Conservation (phyloP, 331 rosid genomes). For the Erythrophleum ivorense region DNA sequence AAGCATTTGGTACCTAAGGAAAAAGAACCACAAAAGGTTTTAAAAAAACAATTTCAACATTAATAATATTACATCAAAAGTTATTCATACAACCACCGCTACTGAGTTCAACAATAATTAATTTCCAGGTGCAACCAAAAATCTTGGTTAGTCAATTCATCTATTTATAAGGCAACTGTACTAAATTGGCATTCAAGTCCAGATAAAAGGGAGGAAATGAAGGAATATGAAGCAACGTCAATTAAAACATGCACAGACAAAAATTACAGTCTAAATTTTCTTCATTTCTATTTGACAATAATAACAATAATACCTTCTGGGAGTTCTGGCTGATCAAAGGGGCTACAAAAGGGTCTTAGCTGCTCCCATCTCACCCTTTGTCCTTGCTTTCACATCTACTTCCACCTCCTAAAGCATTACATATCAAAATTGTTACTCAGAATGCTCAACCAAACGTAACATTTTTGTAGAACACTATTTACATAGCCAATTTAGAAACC, state of each 20-base stretch:
- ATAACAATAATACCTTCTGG: slow-evolving; percentile 55
- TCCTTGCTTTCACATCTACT: slow-evolving; percentile 59
- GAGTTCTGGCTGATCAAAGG: slow-evolving; percentile 68
- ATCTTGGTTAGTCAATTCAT: background rate
- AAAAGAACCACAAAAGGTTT: background rate
- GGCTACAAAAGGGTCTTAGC: slow-evolving; percentile 35
- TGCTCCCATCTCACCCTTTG: slow-evolving; percentile 73
- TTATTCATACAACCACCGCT: background rate
- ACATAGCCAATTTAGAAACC: background rate
- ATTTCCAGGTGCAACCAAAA: background rate
- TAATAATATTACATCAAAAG: background rate
- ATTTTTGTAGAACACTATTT: background rate
- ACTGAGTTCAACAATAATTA: background rate
- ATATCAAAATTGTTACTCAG: background rate
- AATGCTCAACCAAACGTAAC: background rate
- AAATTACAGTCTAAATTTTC: background rate
- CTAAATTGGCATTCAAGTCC: background rate
- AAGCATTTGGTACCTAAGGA: background rate
- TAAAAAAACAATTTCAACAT: background rate
- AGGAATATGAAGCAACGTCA: background rate
- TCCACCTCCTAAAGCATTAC: slow-evolving; percentile 56
- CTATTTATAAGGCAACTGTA: background rate
- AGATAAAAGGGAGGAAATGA: background rate
- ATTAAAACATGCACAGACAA: background rate
- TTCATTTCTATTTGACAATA: background rate